phyloP scores from a whole-genome alignment of 2,329 filamentous ascomycete species.

The Didymella sp. region DNA sequence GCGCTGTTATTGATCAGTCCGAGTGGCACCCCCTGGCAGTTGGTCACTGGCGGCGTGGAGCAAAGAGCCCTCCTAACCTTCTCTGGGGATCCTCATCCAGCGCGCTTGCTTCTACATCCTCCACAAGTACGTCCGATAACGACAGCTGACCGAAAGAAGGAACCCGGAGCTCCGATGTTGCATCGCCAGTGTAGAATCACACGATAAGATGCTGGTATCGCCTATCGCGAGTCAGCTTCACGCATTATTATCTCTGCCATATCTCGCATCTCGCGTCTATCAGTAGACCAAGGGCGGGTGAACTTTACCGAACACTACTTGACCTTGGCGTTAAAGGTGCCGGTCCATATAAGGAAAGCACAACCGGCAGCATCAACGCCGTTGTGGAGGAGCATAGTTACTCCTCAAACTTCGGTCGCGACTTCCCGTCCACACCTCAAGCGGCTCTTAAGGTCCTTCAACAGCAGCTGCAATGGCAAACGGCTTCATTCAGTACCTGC shows the following conservation, averaged over 20 bases:
- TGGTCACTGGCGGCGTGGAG: not conserved
- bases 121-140: conserved; percentile 21
- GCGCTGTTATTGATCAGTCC: conserved; percentile 13
- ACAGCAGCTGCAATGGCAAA: conserved; percentile 32
- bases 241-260: conserved; percentile 19
- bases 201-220: conserved; percentile 20
- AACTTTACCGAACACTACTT: conserved; percentile 17
- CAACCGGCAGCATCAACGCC: not conserved
- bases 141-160: conserved; percentile 20
- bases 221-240: conserved; percentile 22
- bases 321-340: conserved; percentile 4
- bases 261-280: conserved; percentile 21
- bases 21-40: not conserved
- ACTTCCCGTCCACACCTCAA: not conserved
- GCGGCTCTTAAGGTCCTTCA: not conserved
- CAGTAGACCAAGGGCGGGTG: conserved; percentile 13
- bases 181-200: conserved; percentile 6
- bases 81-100: not conserved
- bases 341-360: conserved; percentile 12
- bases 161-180: conserved; percentile 5
- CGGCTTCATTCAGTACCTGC: conserved; percentile 43
- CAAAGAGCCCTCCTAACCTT: not conserved
- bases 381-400: not conserved
- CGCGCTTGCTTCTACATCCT: not conserved
- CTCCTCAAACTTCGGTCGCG: not conserved